Base-by-base conservation (phyloP, 2,329 filamentous ascomycete species). In the Aspergillus vadensis region DNA sequence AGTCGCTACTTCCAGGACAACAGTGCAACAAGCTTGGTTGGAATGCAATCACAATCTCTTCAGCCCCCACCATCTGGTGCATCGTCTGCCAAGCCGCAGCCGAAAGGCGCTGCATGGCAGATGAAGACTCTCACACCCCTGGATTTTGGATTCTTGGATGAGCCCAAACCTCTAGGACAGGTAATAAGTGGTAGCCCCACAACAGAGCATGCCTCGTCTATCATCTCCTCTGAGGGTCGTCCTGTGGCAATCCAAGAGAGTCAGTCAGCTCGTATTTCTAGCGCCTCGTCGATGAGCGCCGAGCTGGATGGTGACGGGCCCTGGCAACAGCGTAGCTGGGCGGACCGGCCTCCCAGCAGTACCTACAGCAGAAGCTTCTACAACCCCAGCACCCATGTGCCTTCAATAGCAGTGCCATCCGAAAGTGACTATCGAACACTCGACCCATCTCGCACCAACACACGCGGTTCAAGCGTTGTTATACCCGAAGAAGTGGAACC, bases 1-100 rank as follows among this genome's bases (percentile, higher is more conserved):
- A 74, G 77, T 61, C 79, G 77, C 56, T 82, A 82, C 67, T 82
- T 82, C 67, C 72, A 79, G 53, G 72, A 76, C 50, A 74, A 77
- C 36, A 70, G 55, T 50, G 58, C 69, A 12, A 69, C 68, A 8
- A 69, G 69, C 41, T 61, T 73, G n/a, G 61, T 58, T 14, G 65
- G 65, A 44, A 65, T 64, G 59, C 63, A 69, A 25, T 68, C 71
- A 8, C 53, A 56, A 15, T 43, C 47, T 23, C 48, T 63, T 23
- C 51, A 74, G 58, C 59, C 72, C 62, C 38, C 53, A 9, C 38
- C 53, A 10, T 17, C 47, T 7, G 64, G 59, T 47, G 69, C 61
- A 30, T 30, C 27, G 63, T 63, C 55, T 72, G 70, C 70, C 3
- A 71, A 72, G 61, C 74, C 76, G 9, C 76, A 76, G 57, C 75